Evolutionary conservation across 805 yeast species (phyloP), one percentile per base, ranked within the genome.

Genomic region (Cyberlindnera nakhonratchasimensis): DNA sequence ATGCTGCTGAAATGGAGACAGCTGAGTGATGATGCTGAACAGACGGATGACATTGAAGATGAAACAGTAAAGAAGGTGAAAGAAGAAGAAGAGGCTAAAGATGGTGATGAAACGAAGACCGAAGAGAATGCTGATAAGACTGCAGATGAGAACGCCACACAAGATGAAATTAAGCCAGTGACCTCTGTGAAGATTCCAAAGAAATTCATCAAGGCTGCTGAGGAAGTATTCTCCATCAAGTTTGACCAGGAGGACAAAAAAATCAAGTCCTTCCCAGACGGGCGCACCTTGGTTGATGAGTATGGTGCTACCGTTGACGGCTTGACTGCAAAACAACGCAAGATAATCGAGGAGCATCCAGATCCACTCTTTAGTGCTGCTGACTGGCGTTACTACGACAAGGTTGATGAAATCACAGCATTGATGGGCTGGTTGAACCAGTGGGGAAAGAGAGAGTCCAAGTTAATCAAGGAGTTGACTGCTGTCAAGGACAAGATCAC

Each of bases 321-420:
- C 3, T 20, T 55, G 5, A 39, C 42, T 2, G 44, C 54, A 1
- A 43, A 67, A 21, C 80, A 83, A 54, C 66, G 86, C 34, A 87
- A 86, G 56, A 51, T 78, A 13, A 63, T 82, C 18, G 95, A 84
- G 53, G 96, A 86, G 55, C 65, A 70, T 2, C 76, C 82, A 1
- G 77, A 72, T 42, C 74, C 79, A 6, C 57, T 86, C 18, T 51
- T 80, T 9, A 62, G 71, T 12, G 68, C 74, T 10, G 47, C 62
- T 5, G 75, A 77, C 28, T 89, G 97, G 97, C 75, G 82, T 41
- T 86, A 62, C 52, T 75, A 79, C 50, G 95, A 88, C 50, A 65
- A 58, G 2, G 68, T 73, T 0, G 75, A 71, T n/a, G 82, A 83
- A 29, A 61, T 88, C 24, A 76, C 74, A 2, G 58, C 58, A 12